A percentile compares a stretch with the other conserved stretches of the same genome.
These are phyloP conservation scores for Syzygium grande DNA, from an alignment of 345 rosid genomes.

Conservation along the genomic window DNA sequence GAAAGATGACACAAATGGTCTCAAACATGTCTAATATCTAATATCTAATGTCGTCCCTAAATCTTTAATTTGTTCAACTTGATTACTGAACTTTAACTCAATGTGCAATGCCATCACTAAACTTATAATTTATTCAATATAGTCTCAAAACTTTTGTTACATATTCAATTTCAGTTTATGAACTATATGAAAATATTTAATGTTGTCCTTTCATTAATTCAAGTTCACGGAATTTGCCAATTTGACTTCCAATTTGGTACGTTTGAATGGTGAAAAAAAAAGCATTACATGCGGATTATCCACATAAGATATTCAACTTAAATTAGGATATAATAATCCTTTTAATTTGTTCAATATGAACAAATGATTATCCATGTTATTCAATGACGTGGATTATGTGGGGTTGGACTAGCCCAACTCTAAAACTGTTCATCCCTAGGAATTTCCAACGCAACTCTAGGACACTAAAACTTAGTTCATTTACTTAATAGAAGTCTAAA, in stretches of 20 bases:
- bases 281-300: neutral
- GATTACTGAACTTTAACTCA: neutral
- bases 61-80: neutral
- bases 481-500: neutral
- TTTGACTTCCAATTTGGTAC: fast-evolving
- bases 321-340: neutral
- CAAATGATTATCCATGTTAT: neutral
- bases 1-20: neutral
- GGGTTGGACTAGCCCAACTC: no score
- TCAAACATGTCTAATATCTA: no score
- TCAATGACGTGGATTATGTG: neutral
- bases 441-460: neutral
- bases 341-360: neutral
- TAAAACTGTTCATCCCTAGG: no score
- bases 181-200: neutral
- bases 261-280: neutral
- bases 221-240: fast-evolving
- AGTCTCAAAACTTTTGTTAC: neutral
- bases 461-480: neutral
- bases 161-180: neutral
- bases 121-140: neutral
- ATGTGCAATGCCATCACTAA: fast-evolving
- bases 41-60: no score
- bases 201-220: neutral
- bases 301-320: no score